Evolutionary conservation across 768 basidiomycete species (phyloP).

Genomic region (Lanmaoa rubissima): DNA sequence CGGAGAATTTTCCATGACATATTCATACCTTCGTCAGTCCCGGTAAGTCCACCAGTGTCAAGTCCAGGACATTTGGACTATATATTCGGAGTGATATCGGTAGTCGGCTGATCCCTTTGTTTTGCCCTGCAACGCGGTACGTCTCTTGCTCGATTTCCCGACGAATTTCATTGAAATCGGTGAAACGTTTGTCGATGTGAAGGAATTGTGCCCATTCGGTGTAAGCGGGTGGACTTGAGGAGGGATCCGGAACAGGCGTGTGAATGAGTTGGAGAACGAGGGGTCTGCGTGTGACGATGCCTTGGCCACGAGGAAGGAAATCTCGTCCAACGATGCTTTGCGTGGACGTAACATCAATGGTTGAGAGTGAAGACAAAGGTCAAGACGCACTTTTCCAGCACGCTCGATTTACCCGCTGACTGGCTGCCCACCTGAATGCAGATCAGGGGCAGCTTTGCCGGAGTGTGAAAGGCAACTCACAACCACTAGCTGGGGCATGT

Average conservation of each 20-base stretch:
- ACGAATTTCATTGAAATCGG: conserved; percentile 92
- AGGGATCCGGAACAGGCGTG: conserved; percentile 60
- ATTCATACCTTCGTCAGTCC: conserved; percentile 86
- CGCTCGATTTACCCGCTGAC: conserved; percentile 94
- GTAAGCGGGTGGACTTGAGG: conserved; percentile 44
- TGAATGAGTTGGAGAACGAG: conserved; percentile 95
- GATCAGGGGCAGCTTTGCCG: background rate
- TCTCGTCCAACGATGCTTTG: conserved; percentile 90
- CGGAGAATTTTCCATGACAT: background rate
- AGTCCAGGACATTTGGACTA: conserved; percentile 91
- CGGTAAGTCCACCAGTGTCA: conserved; percentile 95
- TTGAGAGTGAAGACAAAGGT: conserved; percentile 3
- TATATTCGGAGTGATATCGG: conserved; percentile 96
- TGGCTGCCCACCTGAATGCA: conserved; percentile 83
- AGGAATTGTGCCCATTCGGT: conserved; percentile 97
- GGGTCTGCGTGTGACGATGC: conserved; percentile 95
- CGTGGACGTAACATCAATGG: background rate
- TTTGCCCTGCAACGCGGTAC: conserved; percentile 94
- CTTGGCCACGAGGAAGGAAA: conserved; percentile 84
- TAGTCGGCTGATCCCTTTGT: conserved; percentile 95
- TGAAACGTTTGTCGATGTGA: conserved; percentile 93
- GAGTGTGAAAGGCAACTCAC: conserved; percentile 45
- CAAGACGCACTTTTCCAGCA: conserved; percentile 82
- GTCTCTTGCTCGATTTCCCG: conserved; percentile 99
- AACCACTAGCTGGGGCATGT: conserved; percentile 90